Evolutionary conservation across 441 rosid genomes (phyloP).

Genomic region (Gossypium gossypioides): DNA sequence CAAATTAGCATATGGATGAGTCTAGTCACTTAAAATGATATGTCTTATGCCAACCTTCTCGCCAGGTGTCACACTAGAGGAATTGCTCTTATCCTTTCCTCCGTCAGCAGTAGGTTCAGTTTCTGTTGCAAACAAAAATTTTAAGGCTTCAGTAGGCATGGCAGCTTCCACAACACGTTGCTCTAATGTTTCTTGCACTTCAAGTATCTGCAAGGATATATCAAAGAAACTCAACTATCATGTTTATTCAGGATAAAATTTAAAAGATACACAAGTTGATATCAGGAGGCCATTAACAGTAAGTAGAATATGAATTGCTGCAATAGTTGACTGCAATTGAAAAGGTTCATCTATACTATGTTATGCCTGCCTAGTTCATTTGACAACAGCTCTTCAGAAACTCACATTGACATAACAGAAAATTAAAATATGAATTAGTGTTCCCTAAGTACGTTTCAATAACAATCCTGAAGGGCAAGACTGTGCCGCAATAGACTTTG

Average conservation of each 20-base stretch:
- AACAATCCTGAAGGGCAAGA: background rate
- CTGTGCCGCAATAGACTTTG: background rate
- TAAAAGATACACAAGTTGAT: background rate
- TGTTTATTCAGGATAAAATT: background rate
- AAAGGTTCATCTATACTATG: background rate
- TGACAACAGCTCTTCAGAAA: background rate
- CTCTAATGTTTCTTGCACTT: conserved; percentile 42
- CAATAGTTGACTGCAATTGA: background rate
- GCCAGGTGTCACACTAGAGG: conserved; percentile 27
- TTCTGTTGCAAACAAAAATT: conserved; percentile 40
- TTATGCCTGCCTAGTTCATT: background rate
- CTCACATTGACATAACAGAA: background rate
- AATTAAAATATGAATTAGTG: background rate
- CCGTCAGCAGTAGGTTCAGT: conserved; percentile 26
- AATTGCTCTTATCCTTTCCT: conserved; percentile 19
- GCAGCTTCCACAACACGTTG: conserved; percentile 65
- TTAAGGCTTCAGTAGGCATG: conserved; percentile 52
- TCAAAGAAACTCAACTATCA: background rate
- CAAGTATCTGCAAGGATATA: conserved; percentile 31
- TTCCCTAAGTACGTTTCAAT: background rate
- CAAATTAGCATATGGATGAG: conserved; percentile 20
- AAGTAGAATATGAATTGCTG: background rate
- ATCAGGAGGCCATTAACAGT: background rate
- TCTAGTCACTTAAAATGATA: conserved; percentile 8
- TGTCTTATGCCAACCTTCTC: conserved; percentile 49